Percentiles rank a stretch among this genome's conserved stretches.
phyloP scores from a whole-genome alignment of 2,329 filamentous ascomycete genomes.

The Stagonosporopsis vannaccii region DNA sequence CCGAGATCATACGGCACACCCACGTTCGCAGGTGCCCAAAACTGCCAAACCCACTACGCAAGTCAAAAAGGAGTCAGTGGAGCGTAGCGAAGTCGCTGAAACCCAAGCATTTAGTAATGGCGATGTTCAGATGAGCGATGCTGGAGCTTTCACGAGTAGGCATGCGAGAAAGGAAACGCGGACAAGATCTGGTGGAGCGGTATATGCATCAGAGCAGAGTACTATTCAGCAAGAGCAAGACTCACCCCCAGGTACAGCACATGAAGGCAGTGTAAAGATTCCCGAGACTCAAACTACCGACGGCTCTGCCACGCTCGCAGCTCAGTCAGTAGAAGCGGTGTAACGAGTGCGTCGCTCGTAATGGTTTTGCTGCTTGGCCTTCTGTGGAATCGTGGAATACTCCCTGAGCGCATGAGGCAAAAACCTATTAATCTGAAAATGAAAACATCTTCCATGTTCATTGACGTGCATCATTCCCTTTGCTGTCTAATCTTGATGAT shows the following conservation, averaged over 20 bases:
- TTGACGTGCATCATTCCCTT: too few relatives aligned
- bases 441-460: neutral
- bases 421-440: neutral
- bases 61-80: constrained; percentile 36
- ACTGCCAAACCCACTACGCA: constrained; percentile 9
- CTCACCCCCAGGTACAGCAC: neutral
- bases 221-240: neutral
- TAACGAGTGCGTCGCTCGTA: neutral
- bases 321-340: neutral
- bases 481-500: too few relatives aligned
- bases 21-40: constrained; percentile 22
- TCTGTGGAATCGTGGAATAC: neutral
- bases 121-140: constrained; percentile 37
- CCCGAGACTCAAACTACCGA: constrained; percentile 5
- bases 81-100: constrained; percentile 20
- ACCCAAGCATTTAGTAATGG: constrained; percentile 22
- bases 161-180: neutral
- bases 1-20: constrained; percentile 34
- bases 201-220: neutral
- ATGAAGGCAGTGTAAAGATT: constrained; percentile 1
- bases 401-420: neutral
- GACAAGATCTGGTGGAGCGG: neutral
- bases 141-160: neutral
- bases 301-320: neutral
- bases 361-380: neutral